Base-by-base conservation (phyloP, 805 yeast species). In the Metschnikowia colocasiae region DNA sequence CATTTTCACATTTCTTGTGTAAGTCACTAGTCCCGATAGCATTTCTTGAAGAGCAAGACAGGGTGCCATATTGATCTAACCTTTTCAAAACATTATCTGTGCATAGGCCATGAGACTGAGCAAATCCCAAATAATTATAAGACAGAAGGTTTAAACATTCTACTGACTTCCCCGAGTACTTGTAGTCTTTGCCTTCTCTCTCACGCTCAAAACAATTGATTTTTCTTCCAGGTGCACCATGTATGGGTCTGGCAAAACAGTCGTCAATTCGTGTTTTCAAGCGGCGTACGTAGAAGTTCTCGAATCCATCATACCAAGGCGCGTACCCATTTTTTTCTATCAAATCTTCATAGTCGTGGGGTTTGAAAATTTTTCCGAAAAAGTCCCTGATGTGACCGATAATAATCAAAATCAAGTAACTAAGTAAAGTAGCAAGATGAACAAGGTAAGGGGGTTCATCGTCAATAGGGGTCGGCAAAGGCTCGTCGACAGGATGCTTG, bases 151-250 rank as follows among this genome's bases (percentile, higher is more conserved):
- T 94, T 54, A 94, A 74, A 63, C 95, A 88, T 55, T 85, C 84
- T 6, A 80, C 78, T 3, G 86, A 77, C 12, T 82, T 75, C 9
- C 97, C 97, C 32, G 88, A 80, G 61, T 85, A 87, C 29, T 81
- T 75, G 62, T 85, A 88, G 9, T 45, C 51, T 61, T 82, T 81
- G 59, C 79, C 78, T 55, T 85, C 84, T n/a, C 90, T 76, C 27
- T 73, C 68, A 58, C 99, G 81, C 58, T 89, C 91, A 59, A 85
- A 83, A 58, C 96, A 84, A 48, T 82, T 79, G 58, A 92, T 82
- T 60, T 75, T 84, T 64, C 99, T 81, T 23, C 99, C 99, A 1
- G 99, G 98, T 18, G 92, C 98, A 43, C 97, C 98, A 50, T 87
- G 85, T n/a, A 95, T 88, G 36, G 97, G 97, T 63, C 96, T 82